phyloP scores from a whole-genome alignment of 345 rosid species.

The Melaleuca alternifolia region DNA sequence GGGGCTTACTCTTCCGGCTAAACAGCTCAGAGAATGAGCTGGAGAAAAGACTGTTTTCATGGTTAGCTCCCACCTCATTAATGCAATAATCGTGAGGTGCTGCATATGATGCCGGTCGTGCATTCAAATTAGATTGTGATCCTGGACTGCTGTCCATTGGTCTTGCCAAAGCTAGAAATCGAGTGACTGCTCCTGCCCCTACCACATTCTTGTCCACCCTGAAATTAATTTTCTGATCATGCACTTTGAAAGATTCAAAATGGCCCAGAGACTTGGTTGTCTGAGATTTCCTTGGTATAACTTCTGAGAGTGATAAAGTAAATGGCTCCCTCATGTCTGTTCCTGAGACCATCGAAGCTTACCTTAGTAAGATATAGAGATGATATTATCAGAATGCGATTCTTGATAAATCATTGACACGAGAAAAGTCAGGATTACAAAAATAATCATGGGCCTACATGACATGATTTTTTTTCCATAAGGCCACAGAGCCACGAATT shows the following conservation, averaged over 20 bases:
- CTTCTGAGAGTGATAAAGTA: conserved; percentile 10
- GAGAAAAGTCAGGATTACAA: neutral
- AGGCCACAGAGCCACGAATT: neutral
- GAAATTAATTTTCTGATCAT: conserved; percentile 17
- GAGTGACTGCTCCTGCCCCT: conserved; percentile 27
- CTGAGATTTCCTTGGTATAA: conserved; percentile 10
- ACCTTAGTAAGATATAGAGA: neutral
- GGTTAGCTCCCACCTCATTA: conserved; percentile 33
- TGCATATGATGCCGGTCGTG: conserved; percentile 18
- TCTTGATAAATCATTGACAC: neutral
- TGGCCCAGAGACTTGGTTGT: conserved; percentile 10
- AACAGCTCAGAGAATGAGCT: conserved; percentile 81
- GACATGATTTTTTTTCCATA: neutral
- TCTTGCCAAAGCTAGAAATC: conserved; percentile 21
- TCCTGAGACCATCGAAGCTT: conserved; percentile 12
- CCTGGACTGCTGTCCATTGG: conserved; percentile 24
- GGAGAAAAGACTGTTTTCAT: conserved; percentile 87
- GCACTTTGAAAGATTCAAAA: conserved; percentile 9
- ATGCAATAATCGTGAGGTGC: conserved; percentile 15
- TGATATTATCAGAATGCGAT: neutral
- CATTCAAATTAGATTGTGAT: conserved; percentile 32
- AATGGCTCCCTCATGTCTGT: conserved; percentile 15
- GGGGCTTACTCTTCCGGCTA: conserved; percentile 53
- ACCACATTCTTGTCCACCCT: conserved; percentile 12
- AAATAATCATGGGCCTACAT: neutral